A percentile compares a stretch with the other conserved stretches of the same genome.
phyloP scores from a whole-genome alignment of 2,329 filamentous ascomycete genomes.

The Aspergillus sp. region DNA sequence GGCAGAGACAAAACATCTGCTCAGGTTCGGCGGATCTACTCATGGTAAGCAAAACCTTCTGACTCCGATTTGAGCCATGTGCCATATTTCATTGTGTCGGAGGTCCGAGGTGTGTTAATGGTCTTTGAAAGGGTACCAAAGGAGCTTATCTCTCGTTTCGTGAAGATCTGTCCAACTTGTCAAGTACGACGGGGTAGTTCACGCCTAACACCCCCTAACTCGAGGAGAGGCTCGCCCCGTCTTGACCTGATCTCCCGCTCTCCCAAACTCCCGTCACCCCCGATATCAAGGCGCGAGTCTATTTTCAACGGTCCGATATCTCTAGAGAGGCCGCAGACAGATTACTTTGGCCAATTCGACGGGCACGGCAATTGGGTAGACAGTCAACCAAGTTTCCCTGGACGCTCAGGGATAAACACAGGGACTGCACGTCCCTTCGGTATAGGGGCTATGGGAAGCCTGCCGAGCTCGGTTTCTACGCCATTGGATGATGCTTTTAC shows the following conservation, averaged over 20 bases:
- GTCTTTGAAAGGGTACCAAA: slow-evolving; percentile 43
- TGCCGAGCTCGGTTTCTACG: slow-evolving; percentile 21
- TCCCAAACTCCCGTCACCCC: slow-evolving; percentile 32
- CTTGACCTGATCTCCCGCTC: slow-evolving; percentile 28
- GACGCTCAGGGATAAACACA: slow-evolving; percentile 14
- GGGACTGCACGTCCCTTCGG: slow-evolving; percentile 18
- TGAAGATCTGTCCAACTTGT: slow-evolving; percentile 48
- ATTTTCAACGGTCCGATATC: slow-evolving; percentile 21
- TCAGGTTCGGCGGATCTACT: slow-evolving; percentile 46
- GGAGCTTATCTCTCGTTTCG: slow-evolving; percentile 48
- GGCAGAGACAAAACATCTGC: slow-evolving; percentile 51
- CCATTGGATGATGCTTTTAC: slow-evolving; percentile 24
- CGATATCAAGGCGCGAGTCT: slow-evolving; percentile 32
- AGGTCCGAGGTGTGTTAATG: neutral
- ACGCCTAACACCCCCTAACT: slow-evolving; percentile 37
- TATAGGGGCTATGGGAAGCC: slow-evolving; percentile 12
- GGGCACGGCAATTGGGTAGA: slow-evolving; percentile 26
- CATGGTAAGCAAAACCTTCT: slow-evolving; percentile 35
- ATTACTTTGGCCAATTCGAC: slow-evolving; percentile 23
- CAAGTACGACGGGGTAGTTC: slow-evolving; percentile 42
- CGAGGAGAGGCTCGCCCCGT: slow-evolving; percentile 33
- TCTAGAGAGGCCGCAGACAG: slow-evolving; percentile 23
- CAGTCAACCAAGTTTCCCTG: slow-evolving; percentile 17
- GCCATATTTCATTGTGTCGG: neutral
- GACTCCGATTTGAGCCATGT: neutral